Evolutionary conservation across 2,329 filamentous ascomycete genomes (phyloP), one percentile per base, ranked within the genome.

Genomic region (Grosmannia huntii): DNA sequence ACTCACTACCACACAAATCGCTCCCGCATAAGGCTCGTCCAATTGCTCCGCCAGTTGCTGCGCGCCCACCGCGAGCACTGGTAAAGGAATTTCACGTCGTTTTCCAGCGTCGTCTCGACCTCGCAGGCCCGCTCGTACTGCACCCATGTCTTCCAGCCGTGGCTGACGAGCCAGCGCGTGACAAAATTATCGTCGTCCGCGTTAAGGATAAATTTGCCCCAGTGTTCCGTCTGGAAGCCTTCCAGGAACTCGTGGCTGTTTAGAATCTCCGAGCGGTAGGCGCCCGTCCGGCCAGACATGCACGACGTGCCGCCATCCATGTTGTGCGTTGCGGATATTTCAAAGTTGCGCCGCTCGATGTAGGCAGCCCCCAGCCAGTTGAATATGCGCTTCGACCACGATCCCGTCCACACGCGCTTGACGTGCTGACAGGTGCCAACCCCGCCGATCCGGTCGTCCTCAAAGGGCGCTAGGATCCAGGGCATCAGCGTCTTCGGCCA

Each of bases 111-210:
- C 28, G 92, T 97, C 75, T 94, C 85, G 61, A 97, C 86, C 72
- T 95, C 89, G 66, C 89, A 95, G 68, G 95, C 89, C 53, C 81
- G 83, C 70, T 96, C 86, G 73, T 96, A 96, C 74, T 97, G 92
- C 71, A 96, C 88, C 78, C 89, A 92, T 25, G 91, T 96, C 74
- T 95, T 90, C 89, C 90, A 95, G 64, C 86, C 81, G 74, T 96
- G 87, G 63, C 84, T 88, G 65, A 96, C 91, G 67, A 97, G 81
- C 92, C 92, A 97, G 59, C 92, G 85, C 7, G 92, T 96, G 65
- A 97, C 89, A 74, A 96, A 97, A 74, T 97, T 97, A 77, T 97
- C 92, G 71, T 97, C 92, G 71, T 97, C 92, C 28, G 92, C 90
- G 68, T 96, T 96, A 61, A 97, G 80, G 67, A 91, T 91, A 73